Conservation (phyloP, 305 asterid genomes). For the Plantago coronopus region DNA sequence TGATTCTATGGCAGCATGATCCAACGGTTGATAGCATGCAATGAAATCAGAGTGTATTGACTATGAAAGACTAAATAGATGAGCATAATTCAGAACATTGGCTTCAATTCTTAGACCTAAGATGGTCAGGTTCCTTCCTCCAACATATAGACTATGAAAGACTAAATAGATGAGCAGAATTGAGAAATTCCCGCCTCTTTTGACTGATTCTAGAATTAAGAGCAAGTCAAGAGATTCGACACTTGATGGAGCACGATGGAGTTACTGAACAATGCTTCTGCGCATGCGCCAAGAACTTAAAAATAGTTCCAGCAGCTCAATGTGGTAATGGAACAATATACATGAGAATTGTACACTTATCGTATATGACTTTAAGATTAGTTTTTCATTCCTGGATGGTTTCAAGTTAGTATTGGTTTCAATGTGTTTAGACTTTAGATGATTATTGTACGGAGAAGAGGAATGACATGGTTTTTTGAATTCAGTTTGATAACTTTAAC, state of each 20-base stretch:
- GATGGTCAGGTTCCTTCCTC: slow-evolving; percentile 16
- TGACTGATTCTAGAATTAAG: slow-evolving; percentile 1
- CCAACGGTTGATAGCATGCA: slow-evolving; percentile 21
- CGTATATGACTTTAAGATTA: too few species aligned
- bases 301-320: slow-evolving; percentile 23
- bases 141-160: neutral
- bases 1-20: too few species aligned
- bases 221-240: slow-evolving; percentile 18
- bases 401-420: too few species aligned
- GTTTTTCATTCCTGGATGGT: too few species aligned
- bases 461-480: too few species aligned
- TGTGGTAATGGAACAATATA: neutral
- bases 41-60: slow-evolving; percentile 7
- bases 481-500: too few species aligned
- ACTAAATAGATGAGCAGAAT: slow-evolving; percentile 5
- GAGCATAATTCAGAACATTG: slow-evolving; percentile 20
- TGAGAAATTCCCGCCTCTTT: neutral
- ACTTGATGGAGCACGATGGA: slow-evolving; percentile 9
- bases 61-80: too few species aligned
- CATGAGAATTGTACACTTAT: slow-evolving; percentile 8
- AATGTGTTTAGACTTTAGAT: too few species aligned
- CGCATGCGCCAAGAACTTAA: slow-evolving; percentile 28
- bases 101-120: slow-evolving; percentile 8
- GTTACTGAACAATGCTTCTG: slow-evolving; percentile 46
- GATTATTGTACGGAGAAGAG: too few species aligned